Evolutionary conservation across 164 flowering plant genomes (phyloP).

Genomic region (Nymphaea thermarum): DNA sequence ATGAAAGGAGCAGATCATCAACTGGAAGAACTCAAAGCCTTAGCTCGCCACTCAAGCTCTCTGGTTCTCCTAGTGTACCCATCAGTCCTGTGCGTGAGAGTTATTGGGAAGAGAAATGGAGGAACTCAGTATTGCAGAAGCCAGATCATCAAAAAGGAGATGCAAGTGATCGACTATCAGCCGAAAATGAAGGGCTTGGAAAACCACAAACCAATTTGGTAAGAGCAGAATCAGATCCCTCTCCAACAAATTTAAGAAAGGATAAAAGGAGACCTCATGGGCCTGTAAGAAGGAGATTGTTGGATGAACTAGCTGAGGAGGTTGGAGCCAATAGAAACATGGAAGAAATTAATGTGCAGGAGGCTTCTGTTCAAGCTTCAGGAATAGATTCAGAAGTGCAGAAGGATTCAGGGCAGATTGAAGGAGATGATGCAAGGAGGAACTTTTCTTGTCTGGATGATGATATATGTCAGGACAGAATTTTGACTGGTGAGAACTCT

Average conservation of each 20-base stretch:
- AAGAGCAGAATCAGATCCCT: conserved; percentile 68
- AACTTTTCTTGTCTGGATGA: conserved; percentile 11
- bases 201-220: conserved; percentile 22
- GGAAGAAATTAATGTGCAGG: conserved; percentile 11
- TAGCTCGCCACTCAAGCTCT: conserved; percentile 12
- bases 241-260: conserved; percentile 20
- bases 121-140: conserved; percentile 40
- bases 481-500: conserved; percentile 39
- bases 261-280: conserved; percentile 19
- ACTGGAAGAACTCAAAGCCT: conserved; percentile 35
- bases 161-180: conserved; percentile 17
- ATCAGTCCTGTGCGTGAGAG: conserved; percentile 51
- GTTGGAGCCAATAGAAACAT: conserved; percentile 44
- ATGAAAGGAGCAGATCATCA: conserved; percentile 25
- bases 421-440: conserved; percentile 14
- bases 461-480: conserved; percentile 24
- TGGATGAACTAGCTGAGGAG: conserved; percentile 57
- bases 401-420: conserved; percentile 7
- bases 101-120: conserved; percentile 97
- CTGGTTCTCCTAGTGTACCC: conserved; percentile 47
- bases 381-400: conserved; percentile 9
- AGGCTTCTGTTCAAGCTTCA: conserved; percentile 6
- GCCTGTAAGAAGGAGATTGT: conserved; percentile 57
- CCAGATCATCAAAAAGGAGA: conserved; percentile 34
- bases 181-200: conserved; percentile 37